Conservation (phyloP, 192 early-diverging fungal species). For the Tieghemiomyces parasiticus region DNA sequence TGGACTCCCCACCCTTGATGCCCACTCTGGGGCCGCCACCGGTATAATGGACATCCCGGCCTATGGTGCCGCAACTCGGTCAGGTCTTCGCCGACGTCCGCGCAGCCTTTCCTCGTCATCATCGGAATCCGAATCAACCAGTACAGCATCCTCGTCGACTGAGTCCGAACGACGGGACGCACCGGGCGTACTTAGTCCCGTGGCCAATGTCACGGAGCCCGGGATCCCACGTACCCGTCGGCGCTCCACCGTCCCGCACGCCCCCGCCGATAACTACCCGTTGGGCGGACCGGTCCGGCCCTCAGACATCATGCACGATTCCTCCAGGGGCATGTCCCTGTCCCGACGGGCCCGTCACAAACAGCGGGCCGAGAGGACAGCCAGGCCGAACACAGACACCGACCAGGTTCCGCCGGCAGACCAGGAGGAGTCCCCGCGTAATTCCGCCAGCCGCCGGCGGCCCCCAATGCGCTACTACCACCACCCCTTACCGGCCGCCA, state of each 20-base stretch:
- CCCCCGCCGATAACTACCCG: not conserved
- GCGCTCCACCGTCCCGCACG: not conserved
- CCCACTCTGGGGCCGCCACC: not conserved
- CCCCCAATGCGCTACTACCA: not conserved
- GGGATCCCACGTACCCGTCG: no score
- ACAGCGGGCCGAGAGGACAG: no score
- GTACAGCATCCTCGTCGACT: not conserved
- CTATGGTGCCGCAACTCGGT: no score
- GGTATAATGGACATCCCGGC: not conserved
- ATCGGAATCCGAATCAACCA: not conserved
- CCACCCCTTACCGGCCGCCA: not conserved
- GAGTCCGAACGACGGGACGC: no score
- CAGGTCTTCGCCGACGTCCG: not conserved
- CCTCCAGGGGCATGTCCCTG: no score
- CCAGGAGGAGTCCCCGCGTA: not conserved
- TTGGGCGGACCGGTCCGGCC: not conserved
- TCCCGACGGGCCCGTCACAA: no score
- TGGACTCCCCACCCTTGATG: constrained; percentile 8
- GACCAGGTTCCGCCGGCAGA: not conserved
- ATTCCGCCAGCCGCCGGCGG: not conserved
- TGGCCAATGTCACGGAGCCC: no score
- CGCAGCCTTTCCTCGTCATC: not conserved
- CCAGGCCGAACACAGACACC: no score
- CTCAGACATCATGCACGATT: no score
- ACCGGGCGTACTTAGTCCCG: no score